Evolutionary conservation across 371 early-diverging fungal species (phyloP).

Genomic region (Entomophthora muscae): DNA sequence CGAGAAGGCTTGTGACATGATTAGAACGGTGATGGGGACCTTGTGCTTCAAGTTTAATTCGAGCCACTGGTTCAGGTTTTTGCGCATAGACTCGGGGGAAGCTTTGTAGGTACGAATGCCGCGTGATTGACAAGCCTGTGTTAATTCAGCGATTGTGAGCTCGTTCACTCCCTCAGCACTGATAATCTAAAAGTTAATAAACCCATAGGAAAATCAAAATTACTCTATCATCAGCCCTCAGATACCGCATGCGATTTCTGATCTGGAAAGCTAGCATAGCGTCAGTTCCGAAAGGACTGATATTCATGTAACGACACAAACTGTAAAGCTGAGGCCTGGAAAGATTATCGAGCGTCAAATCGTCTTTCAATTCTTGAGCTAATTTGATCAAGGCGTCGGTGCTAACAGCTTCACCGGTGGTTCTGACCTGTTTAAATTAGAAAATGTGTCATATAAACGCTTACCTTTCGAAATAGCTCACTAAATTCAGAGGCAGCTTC

Average conservation of each 20-base stretch:
- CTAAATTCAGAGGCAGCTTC: conserved; percentile 59
- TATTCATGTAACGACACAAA: conserved; percentile 84
- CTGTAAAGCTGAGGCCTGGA: conserved; percentile 86
- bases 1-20: conserved; percentile 75
- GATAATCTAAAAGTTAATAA: conserved; percentile 33
- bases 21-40: conserved; percentile 80
- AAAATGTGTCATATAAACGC: background rate
- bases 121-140: conserved; percentile 72
- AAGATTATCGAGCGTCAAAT: conserved; percentile 80
- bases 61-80: conserved; percentile 83
- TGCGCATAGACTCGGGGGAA: conserved; percentile 68
- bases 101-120: conserved; percentile 79
- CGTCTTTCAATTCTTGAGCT: conserved; percentile 77
- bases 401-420: conserved; percentile 64
- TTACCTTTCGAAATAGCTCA: conserved; percentile 62
- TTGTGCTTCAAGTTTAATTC: conserved; percentile 81
- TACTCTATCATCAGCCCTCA: conserved; percentile 75
- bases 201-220: conserved; percentile 2
- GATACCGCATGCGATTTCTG: conserved; percentile 61
- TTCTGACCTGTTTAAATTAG: conserved; percentile 41
- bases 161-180: conserved; percentile 73
- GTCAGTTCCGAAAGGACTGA: conserved; percentile 91
- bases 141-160: conserved; percentile 70
- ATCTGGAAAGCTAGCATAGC: conserved; percentile 80
- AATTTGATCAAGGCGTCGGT: conserved; percentile 68